Base-by-base conservation (phyloP, 2,329 filamentous ascomycete species). In the Didymella exigua region DNA sequence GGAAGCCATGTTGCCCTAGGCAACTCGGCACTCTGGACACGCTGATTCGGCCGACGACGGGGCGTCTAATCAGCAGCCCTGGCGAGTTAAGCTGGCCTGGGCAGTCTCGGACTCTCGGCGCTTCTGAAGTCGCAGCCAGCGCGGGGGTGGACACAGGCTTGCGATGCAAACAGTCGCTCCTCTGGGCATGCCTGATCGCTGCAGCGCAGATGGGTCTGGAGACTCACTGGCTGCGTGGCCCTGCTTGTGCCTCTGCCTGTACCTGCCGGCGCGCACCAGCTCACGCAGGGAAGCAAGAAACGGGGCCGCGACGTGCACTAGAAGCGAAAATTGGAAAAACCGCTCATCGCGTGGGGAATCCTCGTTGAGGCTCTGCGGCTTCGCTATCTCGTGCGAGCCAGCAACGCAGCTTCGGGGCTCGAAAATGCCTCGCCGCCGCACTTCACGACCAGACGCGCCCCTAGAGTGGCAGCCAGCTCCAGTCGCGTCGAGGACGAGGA, bases 401-500 rank as follows among this genome's bases (percentile, higher is more conserved):
- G 45, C 41, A n/a, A 47, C 41, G 36, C 36, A 50, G 43, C 37
- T 19, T 18, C 33, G 21, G 33, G 33, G 33, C 33, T 54, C 38
- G 45, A 57, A 57, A 57, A 57, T 57, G 49, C 54, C 54, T 57
- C 54, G 54, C 53, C 45, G 49, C 38, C 27, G 44, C 33, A 26
- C 31, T 29, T 29, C 49, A 58, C 43, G 41, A 40, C 31, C 42
- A 45, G 49, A 61, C 56, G 58, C 48, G 44, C 42, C 50, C 37
- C 42, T 19, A 33, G 27, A 23, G 27, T 36, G 29, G 24, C 46
- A 33, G 23, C 24, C 29, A 38, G 48, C 43, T 44, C 37, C 48
- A 33, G 61, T 38, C 60, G 46, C 54, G 54, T 50, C 45, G 43
- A 54, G 44, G 53, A 60, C 45, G 43, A 54, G 44, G 53, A 60